Base-by-base conservation (phyloP, 768 basidiomycete genomes). In the Mycena rebaudengoi region DNA sequence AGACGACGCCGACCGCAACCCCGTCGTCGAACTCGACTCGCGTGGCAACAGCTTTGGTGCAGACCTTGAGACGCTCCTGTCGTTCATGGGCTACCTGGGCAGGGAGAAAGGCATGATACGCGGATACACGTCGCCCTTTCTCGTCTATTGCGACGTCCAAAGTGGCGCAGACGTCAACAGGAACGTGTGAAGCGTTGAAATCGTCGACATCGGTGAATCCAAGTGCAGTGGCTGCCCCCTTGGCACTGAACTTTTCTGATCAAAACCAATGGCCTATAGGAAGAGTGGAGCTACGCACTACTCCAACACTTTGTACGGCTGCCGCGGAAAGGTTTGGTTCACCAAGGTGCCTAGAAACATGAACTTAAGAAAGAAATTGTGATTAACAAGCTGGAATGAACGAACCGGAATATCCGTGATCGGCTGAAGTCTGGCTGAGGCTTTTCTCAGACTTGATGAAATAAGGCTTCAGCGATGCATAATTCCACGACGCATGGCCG, bases 61-160 rank as follows among this genome's bases (percentile, higher is more conserved):
- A 71, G 7, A 71, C 48, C 5, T 58, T 46, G 28, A 71, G 64
- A 16, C 39, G 54, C 6, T 60, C 13, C n/a, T 28, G 51, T 14
- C 66, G 61, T 6, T 45, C 51, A 1, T 57, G 11, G 2, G 49
- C 52, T 23, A 70, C 13, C 7, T 51, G 5, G 14, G 40, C 28
- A 1, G 70, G 69, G 10, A 71, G 52, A 23, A 64, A 71, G 0
- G 67, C 69, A 16, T 55, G 25, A 32, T 54, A 63, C 1, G 71
- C 20, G 0, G 69, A 72, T 12, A 59, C 46, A n/a, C 71, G 67
- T 18, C 45, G 54, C 18, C 45, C 14, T 1, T 49, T 49, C 1
- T 23, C 21, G 30, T 65, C 53, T 11, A 68, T 59, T 5, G 67
- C 33, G 0, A 5, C 48, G 33, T 64, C 60, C 12, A 62, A 18